Conservation (phyloP, 2,329 filamentous ascomycete species). For the Xylariaceae sp. region DNA sequence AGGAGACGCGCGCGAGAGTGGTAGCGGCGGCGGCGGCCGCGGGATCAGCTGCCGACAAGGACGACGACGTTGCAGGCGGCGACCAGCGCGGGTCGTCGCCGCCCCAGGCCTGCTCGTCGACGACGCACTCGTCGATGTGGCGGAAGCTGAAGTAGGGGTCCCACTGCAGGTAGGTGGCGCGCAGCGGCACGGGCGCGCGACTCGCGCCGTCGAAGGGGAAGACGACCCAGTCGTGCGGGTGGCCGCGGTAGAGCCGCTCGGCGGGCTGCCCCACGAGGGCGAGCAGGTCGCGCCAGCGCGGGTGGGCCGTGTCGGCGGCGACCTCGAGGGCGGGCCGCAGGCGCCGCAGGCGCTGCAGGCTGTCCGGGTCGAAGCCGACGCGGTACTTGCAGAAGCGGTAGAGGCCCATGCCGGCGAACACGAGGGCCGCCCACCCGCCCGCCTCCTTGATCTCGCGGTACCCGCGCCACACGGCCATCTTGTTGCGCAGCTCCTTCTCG, state of each 20-base stretch:
- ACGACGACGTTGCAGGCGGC: conserved; percentile 17
- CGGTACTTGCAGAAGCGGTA: conserved; percentile 56
- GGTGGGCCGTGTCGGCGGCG: conserved; percentile 44
- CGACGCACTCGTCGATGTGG: conserved; percentile 40
- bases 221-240: conserved; percentile 46
- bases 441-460: conserved; percentile 52
- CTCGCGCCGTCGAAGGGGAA: conserved; percentile 28
- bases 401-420: conserved; percentile 50
- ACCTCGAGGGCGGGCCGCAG: conserved; percentile 42
- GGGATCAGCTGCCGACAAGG: too few species aligned
- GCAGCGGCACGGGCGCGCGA: conserved; percentile 32
- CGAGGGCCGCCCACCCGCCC: conserved; percentile 47
- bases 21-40: too few species aligned
- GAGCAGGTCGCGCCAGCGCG: conserved; percentile 44
- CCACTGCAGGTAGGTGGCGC: conserved; percentile 38
- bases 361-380: conserved; percentile 42
- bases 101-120: conserved; percentile 41
- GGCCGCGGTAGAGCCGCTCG: conserved; percentile 34
- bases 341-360: conserved; percentile 37
- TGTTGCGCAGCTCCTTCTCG: conserved; percentile 50
- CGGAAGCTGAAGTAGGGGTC: conserved; percentile 39
- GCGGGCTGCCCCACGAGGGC: conserved; percentile 36
- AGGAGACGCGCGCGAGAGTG: too few species aligned
- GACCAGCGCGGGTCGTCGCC: conserved; percentile 40
- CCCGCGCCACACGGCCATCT: conserved; percentile 43